Evolutionary conservation across 495 filamentous ascomycete genomes (phyloP), one percentile per base, ranked within the genome.

Genomic region (Jackrogersella multiformis): DNA sequence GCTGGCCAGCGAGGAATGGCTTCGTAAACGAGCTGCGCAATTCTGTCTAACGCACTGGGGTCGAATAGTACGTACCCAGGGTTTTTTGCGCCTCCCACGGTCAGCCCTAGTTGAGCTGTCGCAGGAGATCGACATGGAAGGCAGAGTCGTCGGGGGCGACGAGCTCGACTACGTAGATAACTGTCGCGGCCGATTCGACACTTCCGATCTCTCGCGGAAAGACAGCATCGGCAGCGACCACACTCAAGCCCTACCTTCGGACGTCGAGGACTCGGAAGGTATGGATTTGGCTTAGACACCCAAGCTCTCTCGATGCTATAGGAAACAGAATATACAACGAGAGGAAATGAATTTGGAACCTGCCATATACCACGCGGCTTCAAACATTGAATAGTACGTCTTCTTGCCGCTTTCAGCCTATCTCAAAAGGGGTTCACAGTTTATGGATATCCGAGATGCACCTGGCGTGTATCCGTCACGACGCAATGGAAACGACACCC

Each of bases 11-110:
- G 95, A 99, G 75, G 92, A 97, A 28, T 97, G 93, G 92, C 84
- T 99, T 34, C 89, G 91, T 72, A 89, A 89, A 66, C 88, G 94
- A 48, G 94, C 95, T 4, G 93, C 92, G 2, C 84, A 81, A 52
- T 98, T 96, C 77, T 97, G 92, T 70, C 85, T 98, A 70, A 87
- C 88, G 34, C 89, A 98, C 78, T 99, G 96, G 96, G 95, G 95
- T 49, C 89, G 96, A 26, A 86, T 99, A 16, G 94, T 97, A 18
- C 88, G 96, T 41, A 97, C 94, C 0, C 82, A 85, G 16, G 94
- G 91, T 0, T 99, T 99, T 81, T 86, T 89, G 69, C 87, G 87
- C 46, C 81, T 99, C 41, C 90, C 87, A 53, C 88, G 90, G 42
- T 77, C 83, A 34, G 91, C 90, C 52, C 80, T 97, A 36, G 88